Evolutionary conservation across 352 stramenopile species (phyloP).

Genomic region (Globisporangium paroecandrum): DNA sequence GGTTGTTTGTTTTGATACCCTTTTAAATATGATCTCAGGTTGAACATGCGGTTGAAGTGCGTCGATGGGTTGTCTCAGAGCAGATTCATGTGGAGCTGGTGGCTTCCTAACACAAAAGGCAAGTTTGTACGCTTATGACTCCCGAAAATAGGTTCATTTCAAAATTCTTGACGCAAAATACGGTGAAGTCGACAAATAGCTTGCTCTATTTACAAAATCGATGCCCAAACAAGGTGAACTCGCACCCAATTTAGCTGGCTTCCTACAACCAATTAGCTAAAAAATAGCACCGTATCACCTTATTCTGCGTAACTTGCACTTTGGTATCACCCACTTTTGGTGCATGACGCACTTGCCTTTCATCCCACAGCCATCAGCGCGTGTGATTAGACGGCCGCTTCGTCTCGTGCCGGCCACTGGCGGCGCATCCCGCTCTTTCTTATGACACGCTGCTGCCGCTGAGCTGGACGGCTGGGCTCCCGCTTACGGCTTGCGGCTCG

Average conservation of each 20-base stretch:
- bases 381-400: slow-evolving; percentile 8
- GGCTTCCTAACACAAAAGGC: background rate
- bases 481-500: background rate
- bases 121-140: background rate
- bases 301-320: background rate
- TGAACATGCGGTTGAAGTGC: background rate
- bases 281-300: background rate
- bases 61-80: background rate
- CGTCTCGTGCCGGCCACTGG: background rate
- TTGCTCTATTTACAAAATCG: background rate
- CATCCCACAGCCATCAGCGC: slow-evolving; percentile 10
- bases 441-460: background rate
- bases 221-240: background rate
- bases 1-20: background rate
- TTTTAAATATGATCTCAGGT: background rate
- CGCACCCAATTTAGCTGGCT: background rate
- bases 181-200: background rate
- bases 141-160: background rate
- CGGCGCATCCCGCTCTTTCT: slow-evolving; percentile 4
- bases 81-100: slow-evolving; percentile 1
- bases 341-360: background rate
- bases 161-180: background rate
- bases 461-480: background rate
- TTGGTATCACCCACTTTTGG: background rate
- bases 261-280: background rate